Base-by-base conservation (phyloP, 1,284 basidiomycete species). In the Tilletia caries region DNA sequence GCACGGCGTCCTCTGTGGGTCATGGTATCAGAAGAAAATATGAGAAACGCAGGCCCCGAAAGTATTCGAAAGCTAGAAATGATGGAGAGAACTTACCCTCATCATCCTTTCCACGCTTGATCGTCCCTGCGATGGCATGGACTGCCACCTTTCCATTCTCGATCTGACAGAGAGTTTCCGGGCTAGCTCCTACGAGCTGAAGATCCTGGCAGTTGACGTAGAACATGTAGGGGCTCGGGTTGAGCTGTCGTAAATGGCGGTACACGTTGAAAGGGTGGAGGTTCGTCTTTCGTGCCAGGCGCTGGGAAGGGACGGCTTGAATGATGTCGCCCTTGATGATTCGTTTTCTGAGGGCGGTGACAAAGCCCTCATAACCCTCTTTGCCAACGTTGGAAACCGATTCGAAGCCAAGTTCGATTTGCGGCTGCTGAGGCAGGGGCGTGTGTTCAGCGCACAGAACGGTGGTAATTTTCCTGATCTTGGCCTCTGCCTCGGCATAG, bases 181-280 rank as follows among this genome's bases (percentile, higher is more conserved):
- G 96, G 76, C 92, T 95, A 0, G 96, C 96, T 12, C 96, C 96
- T 18, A 98, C 94, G 41, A 99, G 86, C 84, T 98, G 93, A 12
- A 93, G 84, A 70, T 92, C 92, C 8, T 92, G 92, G 43, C 75
- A 78, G 79, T 98, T 92, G 74, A 99, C 84, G 84, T 95, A 99
- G 85, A 96, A 99, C 95, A 97, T 98, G 85, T 99, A 98, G 4
- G 96, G 96, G 68, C 92, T 95, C 0, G 96, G 96, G 82, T 99
- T 99, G 72, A 98, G 88, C 78, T 95, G 91, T 65, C 96, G 89
- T 60, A 99, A 86, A 70, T 93, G 91, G 29, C 96, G 88, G 84
- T 95, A 97, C 15, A 91, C 93, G 85, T 98, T 99, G 87, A 99
- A 99, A 0, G 96, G 95, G 84, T 98, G 94, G 34, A 99, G 86